phyloP scores from a whole-genome alignment of 768 basidiomycete genomes.

The Calocybe gangraenosa region DNA sequence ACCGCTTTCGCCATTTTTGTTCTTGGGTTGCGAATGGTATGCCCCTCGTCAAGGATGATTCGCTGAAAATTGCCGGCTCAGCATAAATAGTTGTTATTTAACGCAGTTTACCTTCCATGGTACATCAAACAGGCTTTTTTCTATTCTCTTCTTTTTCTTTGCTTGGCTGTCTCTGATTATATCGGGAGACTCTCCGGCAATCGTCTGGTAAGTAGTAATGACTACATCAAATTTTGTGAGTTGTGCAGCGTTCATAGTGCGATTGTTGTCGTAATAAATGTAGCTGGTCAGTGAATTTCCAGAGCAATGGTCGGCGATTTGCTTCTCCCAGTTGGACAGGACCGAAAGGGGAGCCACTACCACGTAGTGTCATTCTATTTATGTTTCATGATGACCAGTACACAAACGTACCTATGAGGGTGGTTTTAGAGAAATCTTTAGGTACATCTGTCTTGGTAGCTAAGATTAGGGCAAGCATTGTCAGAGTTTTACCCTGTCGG shows the following conservation, averaged over 20 bases:
- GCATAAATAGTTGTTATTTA: background rate
- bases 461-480: slow-evolving; percentile 77
- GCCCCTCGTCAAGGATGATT: slow-evolving; percentile 86
- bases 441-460: slow-evolving; percentile 69
- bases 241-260: slow-evolving; percentile 52
- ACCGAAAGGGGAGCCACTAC: slow-evolving; percentile 80
- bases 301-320: slow-evolving; percentile 69
- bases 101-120: slow-evolving; percentile 68
- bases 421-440: slow-evolving; percentile 54
- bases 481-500: slow-evolving; percentile 81
- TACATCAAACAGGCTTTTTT: slow-evolving; percentile 58
- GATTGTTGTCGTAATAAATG: slow-evolving; percentile 71
- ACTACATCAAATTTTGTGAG: slow-evolving; percentile 72
- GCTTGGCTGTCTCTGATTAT: slow-evolving; percentile 20
- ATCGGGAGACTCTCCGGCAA: slow-evolving; percentile 51
- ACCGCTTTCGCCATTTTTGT: slow-evolving; percentile 80
- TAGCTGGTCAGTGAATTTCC: slow-evolving; percentile 48
- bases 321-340: slow-evolving; percentile 86
- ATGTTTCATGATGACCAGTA: background rate
- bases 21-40: slow-evolving; percentile 79
- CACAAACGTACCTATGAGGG: slow-evolving; percentile 65
- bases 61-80: slow-evolving; percentile 36
- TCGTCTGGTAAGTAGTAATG: slow-evolving; percentile 80
- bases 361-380: background rate
- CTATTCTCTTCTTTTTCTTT: slow-evolving; percentile 62